Evolutionary conservation across 306 rosid species (phyloP), one percentile per base, ranked within the genome.

Genomic region (Argentina anserina): DNA sequence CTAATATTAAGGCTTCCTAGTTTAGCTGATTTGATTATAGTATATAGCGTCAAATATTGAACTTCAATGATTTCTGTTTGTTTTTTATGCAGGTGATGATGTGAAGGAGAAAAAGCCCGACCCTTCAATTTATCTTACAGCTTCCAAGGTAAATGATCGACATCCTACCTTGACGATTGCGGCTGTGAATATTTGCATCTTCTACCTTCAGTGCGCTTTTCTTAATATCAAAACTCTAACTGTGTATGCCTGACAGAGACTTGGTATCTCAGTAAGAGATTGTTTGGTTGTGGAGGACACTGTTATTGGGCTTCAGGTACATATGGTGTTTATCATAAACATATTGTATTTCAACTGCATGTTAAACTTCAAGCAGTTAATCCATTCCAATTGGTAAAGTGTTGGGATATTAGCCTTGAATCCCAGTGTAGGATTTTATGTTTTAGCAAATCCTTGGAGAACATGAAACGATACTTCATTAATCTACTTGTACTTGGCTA

Each of bases 81-180:
- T 78, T 67, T 9, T 65, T 15, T 79, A 75, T 84, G 61, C 81
- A 94, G 98, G 97, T 58, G 97, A 94, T 81, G 98, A 94, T 84
- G 97, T 94, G 77, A 94, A 91, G 83, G 88, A 84, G 82, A 94
- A 94, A 87, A 94, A 94, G 79, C 98, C 98, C 9, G 92, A 91
- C 76, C 97, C 98, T 31, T 87, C 92, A 78, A 94, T 94, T 76
- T 94, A 94, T 80, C 18, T 86, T 80, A 72, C 92, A 69, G 97
- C 98, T 80, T 79, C 89, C 47, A 84, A 93, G 91, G 98, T 85
- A 77, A 47, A 68, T 42, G 41, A 47, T 70, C 6, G 45, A 46
- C 26, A 14, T 39, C 66, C 55, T 60, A 37, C 4, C 2, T 7
- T 70, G 9, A 23, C 10, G n/a, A 1, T 8, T 21, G 8, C 3